A percentile compares a stretch with the other conserved stretches of the same genome.
These are phyloP conservation scores for Dalbergia cochinchinensis DNA, from an alignment of 306 rosid genomes.

Conservation along the genomic window DNA sequence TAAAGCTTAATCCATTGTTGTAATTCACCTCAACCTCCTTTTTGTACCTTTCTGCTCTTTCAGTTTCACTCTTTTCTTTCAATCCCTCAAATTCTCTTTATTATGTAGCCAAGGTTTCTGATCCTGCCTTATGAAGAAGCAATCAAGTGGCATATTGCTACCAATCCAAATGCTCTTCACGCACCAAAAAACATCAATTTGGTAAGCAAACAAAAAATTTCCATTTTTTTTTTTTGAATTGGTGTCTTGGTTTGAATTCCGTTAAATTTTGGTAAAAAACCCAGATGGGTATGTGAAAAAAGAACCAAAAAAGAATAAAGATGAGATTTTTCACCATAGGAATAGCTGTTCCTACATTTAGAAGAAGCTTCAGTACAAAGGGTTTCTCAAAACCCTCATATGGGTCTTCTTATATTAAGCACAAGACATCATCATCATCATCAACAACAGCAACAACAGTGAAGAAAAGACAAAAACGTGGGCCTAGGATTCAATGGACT, in stretches of 20 bases:
- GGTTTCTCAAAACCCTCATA: constrained; percentile 37
- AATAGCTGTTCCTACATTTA: not conserved
- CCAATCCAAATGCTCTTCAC: not conserved
- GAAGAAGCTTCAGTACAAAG: constrained; percentile 33
- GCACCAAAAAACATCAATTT: not conserved
- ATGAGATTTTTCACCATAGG: constrained; percentile 40
- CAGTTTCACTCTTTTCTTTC: too few species aligned
- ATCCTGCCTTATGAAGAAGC: not conserved
- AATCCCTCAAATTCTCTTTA: not conserved
- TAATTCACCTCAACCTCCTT: too few species aligned
- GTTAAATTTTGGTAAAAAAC: not conserved
- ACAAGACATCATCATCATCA: not conserved
- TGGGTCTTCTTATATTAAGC: constrained; percentile 4
- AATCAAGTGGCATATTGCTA: not conserved
- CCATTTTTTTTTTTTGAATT: not conserved
- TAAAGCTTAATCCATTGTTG: too few species aligned
- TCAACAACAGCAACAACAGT: not conserved
- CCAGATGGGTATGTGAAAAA: constrained; percentile 34
- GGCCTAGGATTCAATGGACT: constrained; percentile 53
- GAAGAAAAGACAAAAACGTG: constrained; percentile 8
- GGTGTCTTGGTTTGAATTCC: not conserved
- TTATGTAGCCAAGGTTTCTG: not conserved
- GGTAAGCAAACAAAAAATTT: not conserved
- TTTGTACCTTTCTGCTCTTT: too few species aligned
- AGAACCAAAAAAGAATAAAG: not conserved